These are phyloP conservation scores for Lichenothelia convexa DNA, from an alignment of 495 filamentous ascomycete genomes.

Conservation along the genomic window DNA sequence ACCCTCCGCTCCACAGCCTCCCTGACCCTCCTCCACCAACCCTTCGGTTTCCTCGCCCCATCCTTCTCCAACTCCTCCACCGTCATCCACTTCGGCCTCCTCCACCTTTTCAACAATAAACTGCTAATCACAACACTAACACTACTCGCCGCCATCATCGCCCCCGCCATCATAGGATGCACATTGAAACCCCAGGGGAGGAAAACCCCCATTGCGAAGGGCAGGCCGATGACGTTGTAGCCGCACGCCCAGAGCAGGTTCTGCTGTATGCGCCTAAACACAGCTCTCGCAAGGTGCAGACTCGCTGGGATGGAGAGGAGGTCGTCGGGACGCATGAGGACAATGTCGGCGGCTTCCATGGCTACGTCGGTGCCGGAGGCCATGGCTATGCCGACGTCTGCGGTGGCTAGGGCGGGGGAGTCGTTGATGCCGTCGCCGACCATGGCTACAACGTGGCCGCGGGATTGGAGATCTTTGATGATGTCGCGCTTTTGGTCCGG, in stretches of 20 bases:
- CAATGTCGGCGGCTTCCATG: conserved; percentile 92
- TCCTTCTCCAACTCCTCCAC: conserved; percentile 37
- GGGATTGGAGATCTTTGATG: conserved; percentile 51
- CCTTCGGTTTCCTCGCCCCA: conserved; percentile 24
- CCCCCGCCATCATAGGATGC: conserved; percentile 87
- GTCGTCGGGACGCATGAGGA: conserved; percentile 83
- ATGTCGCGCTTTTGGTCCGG: conserved; percentile 80
- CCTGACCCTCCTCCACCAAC: conserved; percentile 7
- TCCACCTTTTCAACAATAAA: conserved; percentile 75
- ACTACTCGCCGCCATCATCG: conserved; percentile 81
- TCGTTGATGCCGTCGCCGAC: conserved; percentile 99
- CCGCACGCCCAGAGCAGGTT: conserved; percentile 83
- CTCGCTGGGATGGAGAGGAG: conserved; percentile 80
- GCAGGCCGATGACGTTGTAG: conserved; percentile 84
- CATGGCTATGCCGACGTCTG: conserved; percentile 83
- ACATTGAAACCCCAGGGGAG: conserved; percentile 73
- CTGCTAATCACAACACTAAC: conserved; percentile 79
- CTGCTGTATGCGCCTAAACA: conserved; percentile 83
- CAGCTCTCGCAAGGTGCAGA: conserved; percentile 61
- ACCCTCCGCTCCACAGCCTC: conserved; percentile 4
- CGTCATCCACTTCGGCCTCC: conserved; percentile 75
- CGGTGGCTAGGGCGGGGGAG: conserved; percentile 84
- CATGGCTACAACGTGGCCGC: conserved; percentile 75
- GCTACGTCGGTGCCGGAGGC: conserved; percentile 88
- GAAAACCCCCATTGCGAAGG: conserved; percentile 93